Conservation (phyloP, 176 grass and related monocot species). For the Avena sativa region DNA sequence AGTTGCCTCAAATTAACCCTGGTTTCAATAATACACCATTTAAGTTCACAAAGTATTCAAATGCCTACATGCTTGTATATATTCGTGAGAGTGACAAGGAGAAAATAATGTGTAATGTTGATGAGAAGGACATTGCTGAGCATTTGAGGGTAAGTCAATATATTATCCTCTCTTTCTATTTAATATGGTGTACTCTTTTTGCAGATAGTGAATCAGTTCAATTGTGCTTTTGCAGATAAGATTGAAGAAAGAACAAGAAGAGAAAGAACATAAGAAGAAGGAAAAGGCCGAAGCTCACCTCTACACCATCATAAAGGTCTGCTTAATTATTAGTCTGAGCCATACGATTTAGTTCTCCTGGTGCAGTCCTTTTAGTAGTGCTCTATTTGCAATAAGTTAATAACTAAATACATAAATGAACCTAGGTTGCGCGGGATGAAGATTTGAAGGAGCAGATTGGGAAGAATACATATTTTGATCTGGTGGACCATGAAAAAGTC, state of each 20-base stretch:
- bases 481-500: conserved; percentile 99
- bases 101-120: conserved; percentile 96
- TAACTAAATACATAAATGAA: conserved; percentile 28
- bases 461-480: conserved; percentile 91
- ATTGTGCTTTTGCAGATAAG: conserved; percentile 75
- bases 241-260: conserved; percentile 99
- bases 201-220: conserved; percentile 31
- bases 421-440: conserved; percentile 85
- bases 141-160: conserved; percentile 73
- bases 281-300: conserved; percentile 98
- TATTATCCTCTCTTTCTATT: conserved; percentile 31
- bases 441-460: conserved; percentile 87
- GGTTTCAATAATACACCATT: conserved; percentile 90
- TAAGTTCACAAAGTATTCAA: conserved; percentile 97
- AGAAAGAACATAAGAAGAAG: conserved; percentile 98
- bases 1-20: conserved; percentile 90
- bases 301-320: conserved; percentile 97
- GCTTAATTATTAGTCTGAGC: conserved; percentile 29
- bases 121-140: conserved; percentile 96
- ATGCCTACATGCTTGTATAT: conserved; percentile 98
- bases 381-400: conserved; percentile 19
- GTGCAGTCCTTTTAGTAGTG: conserved; percentile 16
- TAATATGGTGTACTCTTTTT: conserved; percentile 23
- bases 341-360: conserved; percentile 19
- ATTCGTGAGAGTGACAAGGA: conserved; percentile 93